phyloP scores from a whole-genome alignment of 805 yeast genomes.

The Metschnikowia chrysomelidarum region DNA sequence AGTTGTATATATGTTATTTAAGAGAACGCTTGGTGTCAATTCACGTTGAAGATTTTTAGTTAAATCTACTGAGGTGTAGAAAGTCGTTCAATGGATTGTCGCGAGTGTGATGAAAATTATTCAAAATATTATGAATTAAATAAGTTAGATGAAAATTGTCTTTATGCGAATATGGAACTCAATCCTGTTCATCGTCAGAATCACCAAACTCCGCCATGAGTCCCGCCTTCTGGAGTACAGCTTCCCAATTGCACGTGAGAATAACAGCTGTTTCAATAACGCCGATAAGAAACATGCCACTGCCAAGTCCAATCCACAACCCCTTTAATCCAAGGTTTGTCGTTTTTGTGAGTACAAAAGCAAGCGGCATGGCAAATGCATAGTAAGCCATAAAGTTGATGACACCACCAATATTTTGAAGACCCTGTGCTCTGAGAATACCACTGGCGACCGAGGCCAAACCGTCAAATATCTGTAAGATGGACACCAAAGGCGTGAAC shows the following conservation, averaged over 20 bases:
- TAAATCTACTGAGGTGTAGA: no score
- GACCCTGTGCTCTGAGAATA: constrained; percentile 70
- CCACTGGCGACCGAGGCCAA: constrained; percentile 72
- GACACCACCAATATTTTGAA: constrained; percentile 69
- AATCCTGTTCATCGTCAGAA: constrained; percentile 12
- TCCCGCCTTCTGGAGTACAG: constrained; percentile 38
- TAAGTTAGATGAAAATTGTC: neutral
- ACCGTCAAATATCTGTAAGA: constrained; percentile 68
- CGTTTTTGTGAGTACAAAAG: constrained; percentile 50
- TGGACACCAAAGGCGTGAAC: constrained; percentile 59
- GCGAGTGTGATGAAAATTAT: neutral
- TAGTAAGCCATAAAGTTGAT: constrained; percentile 72
- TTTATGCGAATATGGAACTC: neutral
- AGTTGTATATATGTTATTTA: neutral
- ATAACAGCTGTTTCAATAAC: constrained; percentile 47
- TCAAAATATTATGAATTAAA: neutral
- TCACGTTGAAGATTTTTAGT: neutral
- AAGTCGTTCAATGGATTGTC: no score
- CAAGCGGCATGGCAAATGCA: constrained; percentile 65
- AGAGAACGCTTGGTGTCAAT: neutral
- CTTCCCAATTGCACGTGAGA: constrained; percentile 51
- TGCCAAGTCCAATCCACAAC: constrained; percentile 71
- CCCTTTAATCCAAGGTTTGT: constrained; percentile 53
- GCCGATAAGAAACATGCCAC: constrained; percentile 59
- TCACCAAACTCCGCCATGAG: constrained; percentile 17